Conservation (phyloP, 1,139 yeast species). For the Geotrichum cucujoidarum region DNA sequence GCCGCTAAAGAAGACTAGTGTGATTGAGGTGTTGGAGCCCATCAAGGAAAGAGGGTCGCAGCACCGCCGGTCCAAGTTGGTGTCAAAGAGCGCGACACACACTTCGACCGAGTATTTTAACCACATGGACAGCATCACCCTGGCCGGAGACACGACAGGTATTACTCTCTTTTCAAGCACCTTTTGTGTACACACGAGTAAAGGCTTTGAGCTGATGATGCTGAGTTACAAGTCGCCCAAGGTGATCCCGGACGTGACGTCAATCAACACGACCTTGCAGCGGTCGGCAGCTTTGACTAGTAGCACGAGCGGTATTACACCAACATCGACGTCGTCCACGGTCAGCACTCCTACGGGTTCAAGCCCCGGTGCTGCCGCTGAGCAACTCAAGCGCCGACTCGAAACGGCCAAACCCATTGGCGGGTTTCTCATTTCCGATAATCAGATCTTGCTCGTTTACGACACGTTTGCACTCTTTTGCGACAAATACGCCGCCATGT, state of each 20-base stretch:
- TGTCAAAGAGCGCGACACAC: constrained; percentile 10
- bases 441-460: constrained; percentile 61
- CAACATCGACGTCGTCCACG: too few relatives aligned
- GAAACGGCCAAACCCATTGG: constrained; percentile 49
- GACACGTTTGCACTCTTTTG: constrained; percentile 68
- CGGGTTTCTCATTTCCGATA: constrained; percentile 54
- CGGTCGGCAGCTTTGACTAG: constrained; percentile 24
- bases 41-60: constrained; percentile 46
- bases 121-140: constrained; percentile 35
- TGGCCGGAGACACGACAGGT: constrained; percentile 33
- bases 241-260: constrained; percentile 48
- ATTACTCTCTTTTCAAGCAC: constrained; percentile 42
- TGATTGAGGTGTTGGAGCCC: constrained; percentile 40
- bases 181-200: constrained; percentile 59
- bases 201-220: constrained; percentile 65
- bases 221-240: constrained; percentile 55
- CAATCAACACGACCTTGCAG: constrained; percentile 20
- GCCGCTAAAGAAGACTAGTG: constrained; percentile 24
- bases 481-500: constrained; percentile 60
- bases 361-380: constrained; percentile 17
- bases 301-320: too few relatives aligned
- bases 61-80: constrained; percentile 31
- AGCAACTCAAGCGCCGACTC: constrained; percentile 27
- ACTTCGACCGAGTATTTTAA: constrained; percentile 38
- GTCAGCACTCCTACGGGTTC: constrained; percentile 2